Base-by-base conservation (phyloP, 768 basidiomycete species). In the Daedaleopsis nitida region DNA sequence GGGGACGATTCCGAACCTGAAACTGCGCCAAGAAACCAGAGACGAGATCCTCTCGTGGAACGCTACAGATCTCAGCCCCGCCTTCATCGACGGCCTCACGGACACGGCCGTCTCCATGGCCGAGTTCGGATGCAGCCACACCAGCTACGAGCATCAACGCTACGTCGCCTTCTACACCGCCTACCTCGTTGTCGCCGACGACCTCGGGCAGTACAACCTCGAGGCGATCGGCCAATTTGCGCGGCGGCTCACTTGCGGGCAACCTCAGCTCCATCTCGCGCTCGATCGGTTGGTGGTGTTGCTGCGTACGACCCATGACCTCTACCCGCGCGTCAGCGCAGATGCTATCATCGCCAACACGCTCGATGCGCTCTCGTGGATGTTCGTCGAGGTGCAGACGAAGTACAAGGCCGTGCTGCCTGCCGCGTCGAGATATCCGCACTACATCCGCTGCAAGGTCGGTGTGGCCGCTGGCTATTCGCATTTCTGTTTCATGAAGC, bases 101-200 rank as follows among this genome's bases (percentile, higher is more conserved):
- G 61, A 62, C 16, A 44, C 45, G n/a, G n/a, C 38, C 27, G 52
- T 51, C 35, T 35, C 27, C 52, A 48, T 54, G 44, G 61, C 52
- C 12, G 56, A 62, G 37, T 57, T 55, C 17, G 61, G 60, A 7
- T 67, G 62, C 60, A 43, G 34, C 5, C 66, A 67, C 19, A 64
- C 53, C 32, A 27, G 43, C 17, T 50, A 57, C 64, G 60, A 74
- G 39, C 72, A 70, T 1, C 69, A 69, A 50, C 69, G 76, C 10
- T 70, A 73, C 60, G 75, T 80, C 34, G 73, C 77, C 4, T 66
- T 80, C 12, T 80, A 72, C 62, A 80, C 80, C 1, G 71, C 78
- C 0, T 76, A 72, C 48, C 54, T 69, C 16, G 73, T 74, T 50
- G 75, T 66, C 44, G 58, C 76, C 32, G 81, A 82, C 62, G 78